Conservation (phyloP, 768 basidiomycete genomes). For the Lactifluus echinatus region DNA sequence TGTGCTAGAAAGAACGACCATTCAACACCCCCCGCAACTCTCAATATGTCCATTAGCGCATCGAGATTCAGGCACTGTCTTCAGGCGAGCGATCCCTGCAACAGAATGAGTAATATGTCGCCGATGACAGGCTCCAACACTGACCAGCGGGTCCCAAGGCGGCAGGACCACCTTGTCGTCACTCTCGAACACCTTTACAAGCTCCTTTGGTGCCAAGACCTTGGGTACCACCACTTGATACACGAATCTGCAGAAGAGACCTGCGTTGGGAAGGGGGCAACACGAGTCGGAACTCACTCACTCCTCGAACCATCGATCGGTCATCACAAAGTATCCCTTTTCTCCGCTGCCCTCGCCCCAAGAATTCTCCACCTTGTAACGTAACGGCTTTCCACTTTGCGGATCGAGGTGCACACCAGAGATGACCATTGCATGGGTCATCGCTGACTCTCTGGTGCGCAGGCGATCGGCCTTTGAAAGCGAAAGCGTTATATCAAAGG, state of each 20-base stretch:
- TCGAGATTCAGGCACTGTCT: neutral
- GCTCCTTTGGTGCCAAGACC: slow-evolving; percentile 67
- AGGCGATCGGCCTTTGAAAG: slow-evolving; percentile 83
- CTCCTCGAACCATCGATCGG: slow-evolving; percentile 87
- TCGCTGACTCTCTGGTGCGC: slow-evolving; percentile 71
- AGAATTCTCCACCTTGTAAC: slow-evolving; percentile 97
- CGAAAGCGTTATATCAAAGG: slow-evolving; percentile 74
- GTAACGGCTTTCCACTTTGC: slow-evolving; percentile 56
- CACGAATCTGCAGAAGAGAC: slow-evolving; percentile 49
- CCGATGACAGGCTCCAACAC: slow-evolving; percentile 12
- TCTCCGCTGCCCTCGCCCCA: slow-evolving; percentile 77
- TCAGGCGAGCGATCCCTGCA: slow-evolving; percentile 18
- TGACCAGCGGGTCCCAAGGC: slow-evolving; percentile 87
- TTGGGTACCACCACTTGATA: slow-evolving; percentile 91
- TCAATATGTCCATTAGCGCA: neutral
- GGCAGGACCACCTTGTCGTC: slow-evolving; percentile 62
- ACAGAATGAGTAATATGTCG: neutral
- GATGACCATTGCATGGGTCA: slow-evolving; percentile 98
- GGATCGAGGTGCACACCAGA: slow-evolving; percentile 82
- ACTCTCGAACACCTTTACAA: slow-evolving; percentile 70
- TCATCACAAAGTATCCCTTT: slow-evolving; percentile 90
- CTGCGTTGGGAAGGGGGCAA: neutral
- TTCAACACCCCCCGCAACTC: neutral
- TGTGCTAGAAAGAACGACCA: neutral
- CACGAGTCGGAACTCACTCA: slow-evolving; percentile 31